Evolutionary conservation across 345 rosid genomes (phyloP).

Genomic region (Rubroshorea leprosula): DNA sequence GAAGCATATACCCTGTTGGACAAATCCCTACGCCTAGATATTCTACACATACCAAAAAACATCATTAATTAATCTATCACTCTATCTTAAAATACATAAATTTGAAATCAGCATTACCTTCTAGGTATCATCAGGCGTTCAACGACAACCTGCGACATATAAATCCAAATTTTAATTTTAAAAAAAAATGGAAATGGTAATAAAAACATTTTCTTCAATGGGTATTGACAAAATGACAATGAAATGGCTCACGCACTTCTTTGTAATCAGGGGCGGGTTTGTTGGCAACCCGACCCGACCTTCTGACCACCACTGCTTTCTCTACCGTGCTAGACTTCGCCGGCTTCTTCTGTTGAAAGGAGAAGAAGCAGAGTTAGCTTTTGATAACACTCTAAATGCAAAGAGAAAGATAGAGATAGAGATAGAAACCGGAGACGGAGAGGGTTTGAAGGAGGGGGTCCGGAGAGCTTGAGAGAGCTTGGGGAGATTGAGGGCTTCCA

Average conservation of each 20-base stretch:
- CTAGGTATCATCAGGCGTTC: constrained; percentile 36
- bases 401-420: no score
- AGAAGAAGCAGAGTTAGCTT: constrained; percentile 5
- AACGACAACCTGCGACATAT: constrained; percentile 25
- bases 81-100: not conserved
- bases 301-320: constrained; percentile 48
- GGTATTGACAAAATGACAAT: not conserved
- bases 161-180: not conserved
- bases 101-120: constrained; percentile 27
- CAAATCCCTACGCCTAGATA: constrained; percentile 36
- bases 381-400: no score
- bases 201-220: no score
- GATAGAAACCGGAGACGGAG: constrained; percentile 29
- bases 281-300: constrained; percentile 59
- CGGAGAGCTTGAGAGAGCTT: constrained; percentile 49
- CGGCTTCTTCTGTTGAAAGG: constrained; percentile 36
- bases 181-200: no score
- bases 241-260: constrained; percentile 60
- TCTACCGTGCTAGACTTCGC: constrained; percentile 26
- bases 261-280: constrained; percentile 47
- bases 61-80: not conserved
- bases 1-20: constrained; percentile 54
- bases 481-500: constrained; percentile 77
- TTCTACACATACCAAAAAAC: constrained; percentile 20
- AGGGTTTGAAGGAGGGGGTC: constrained; percentile 30